phyloP scores from a whole-genome alignment of 2,329 filamentous ascomycete species.

The Dactylellina haptotyla region DNA sequence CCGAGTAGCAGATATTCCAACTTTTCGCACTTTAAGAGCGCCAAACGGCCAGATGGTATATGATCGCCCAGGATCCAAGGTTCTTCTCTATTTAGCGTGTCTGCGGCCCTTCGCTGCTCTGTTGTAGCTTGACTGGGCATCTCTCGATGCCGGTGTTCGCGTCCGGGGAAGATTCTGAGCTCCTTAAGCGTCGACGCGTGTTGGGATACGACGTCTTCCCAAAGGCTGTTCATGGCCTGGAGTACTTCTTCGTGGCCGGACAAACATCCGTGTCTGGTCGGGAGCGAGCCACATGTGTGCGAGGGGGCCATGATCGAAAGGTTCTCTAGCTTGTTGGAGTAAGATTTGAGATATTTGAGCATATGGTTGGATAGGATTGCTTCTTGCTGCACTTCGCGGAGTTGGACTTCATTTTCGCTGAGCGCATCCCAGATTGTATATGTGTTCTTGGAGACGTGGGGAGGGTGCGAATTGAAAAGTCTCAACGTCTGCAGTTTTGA shows the following conservation, averaged over 20 bases:
- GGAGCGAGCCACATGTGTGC: neutral
- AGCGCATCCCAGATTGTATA: conserved; percentile 15
- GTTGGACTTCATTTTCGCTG: neutral
- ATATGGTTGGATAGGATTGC: neutral
- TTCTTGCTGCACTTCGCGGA: neutral
- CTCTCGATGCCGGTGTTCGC: neutral
- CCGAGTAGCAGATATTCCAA: conserved; percentile 28
- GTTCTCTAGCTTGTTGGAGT: conserved; percentile 10
- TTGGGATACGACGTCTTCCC: conserved; percentile 17
- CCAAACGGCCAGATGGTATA: conserved; percentile 11
- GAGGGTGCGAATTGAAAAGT: too few species aligned
- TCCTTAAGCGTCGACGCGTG: conserved; percentile 14
- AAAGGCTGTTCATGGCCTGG: conserved; percentile 14
- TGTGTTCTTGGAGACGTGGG: neutral
- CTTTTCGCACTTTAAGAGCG: conserved; percentile 10
- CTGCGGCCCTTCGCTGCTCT: conserved; percentile 5
- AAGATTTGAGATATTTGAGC: conserved; percentile 27
- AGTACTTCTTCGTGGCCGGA: neutral
- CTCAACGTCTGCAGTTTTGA: conserved; percentile 6
- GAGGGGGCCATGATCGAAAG: neutral
- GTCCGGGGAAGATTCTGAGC: conserved; percentile 17
- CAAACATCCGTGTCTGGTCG: conserved; percentile 1
- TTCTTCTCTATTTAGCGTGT: conserved; percentile 8
- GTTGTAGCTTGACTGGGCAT: neutral
- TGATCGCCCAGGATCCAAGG: conserved; percentile 24